phyloP scores from a whole-genome alignment of 352 stramenopile species.

The Pythium angustatum region DNA sequence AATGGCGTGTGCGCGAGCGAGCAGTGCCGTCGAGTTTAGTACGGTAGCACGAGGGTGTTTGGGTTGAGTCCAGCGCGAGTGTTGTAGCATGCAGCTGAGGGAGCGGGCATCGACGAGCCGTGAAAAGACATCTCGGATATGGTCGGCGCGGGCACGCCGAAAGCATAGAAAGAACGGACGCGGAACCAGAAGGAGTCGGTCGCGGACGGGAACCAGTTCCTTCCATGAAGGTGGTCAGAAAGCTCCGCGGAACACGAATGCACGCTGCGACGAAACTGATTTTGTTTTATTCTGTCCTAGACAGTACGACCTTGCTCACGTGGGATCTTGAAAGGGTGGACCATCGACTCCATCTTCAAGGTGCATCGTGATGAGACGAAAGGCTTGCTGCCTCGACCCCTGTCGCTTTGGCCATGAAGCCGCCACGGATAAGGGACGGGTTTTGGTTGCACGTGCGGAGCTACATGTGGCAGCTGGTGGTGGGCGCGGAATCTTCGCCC shows the following conservation, averaged over 20 bases:
- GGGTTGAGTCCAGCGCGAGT: conserved; percentile 11
- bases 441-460: conserved; percentile 14
- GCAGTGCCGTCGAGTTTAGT: too few relatives aligned
- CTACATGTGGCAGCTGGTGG: too few relatives aligned
- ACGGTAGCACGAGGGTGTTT: too few relatives aligned
- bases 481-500: conserved; percentile 2
- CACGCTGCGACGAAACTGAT: neutral
- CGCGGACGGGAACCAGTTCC: too few relatives aligned
- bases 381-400: too few relatives aligned
- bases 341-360: conserved; percentile 6
- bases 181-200: neutral
- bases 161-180: conserved; percentile 17
- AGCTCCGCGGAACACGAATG: conserved; percentile 7
- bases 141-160: conserved; percentile 5
- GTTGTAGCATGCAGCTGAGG: neutral
- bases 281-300: conserved; percentile 4
- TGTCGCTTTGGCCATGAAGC: too few relatives aligned
- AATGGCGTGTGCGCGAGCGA: too few relatives aligned
- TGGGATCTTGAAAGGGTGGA: conserved; percentile 20
- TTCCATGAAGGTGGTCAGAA: conserved; percentile 20
- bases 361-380: conserved; percentile 10
- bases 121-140: conserved; percentile 15
- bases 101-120: neutral
- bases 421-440: too few relatives aligned
- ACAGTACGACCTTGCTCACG: neutral